Base-by-base conservation (phyloP, 78 protist genomes). In the Dictyostelium capitatum region DNA sequence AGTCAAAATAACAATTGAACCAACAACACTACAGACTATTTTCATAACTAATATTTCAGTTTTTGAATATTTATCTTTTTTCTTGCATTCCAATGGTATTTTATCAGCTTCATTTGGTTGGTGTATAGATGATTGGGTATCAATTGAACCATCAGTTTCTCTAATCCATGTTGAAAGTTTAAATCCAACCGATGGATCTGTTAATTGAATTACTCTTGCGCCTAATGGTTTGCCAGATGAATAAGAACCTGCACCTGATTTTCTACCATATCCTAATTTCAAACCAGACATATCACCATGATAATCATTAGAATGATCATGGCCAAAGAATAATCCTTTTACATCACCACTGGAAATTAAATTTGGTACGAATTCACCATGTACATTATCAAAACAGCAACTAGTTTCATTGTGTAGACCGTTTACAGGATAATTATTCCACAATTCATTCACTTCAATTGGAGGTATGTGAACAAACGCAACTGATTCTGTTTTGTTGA, bases 381-480 rank as follows among this genome's bases (percentile, higher is more conserved):
- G n/a, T 17, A 43, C 79, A 37, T 62, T 62, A 0, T 73, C 48
- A 56, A 53, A 85, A 37, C 83, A 85, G 19, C 82, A 50, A 59
- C 78, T 48, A 2, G 43, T 20, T n/a, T 77, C 81, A 72, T 25
- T 53, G 32, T 59, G 47, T 17, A 30, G 37, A 14, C 92, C 92
- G 62, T 75, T 48, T 2, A 85, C 83, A 19, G 32, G 23, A 59
- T 59, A 37, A 9, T 74, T 11, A 28, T 85, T 85, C 92, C 92
- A 85, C 3, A 85, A 30, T 17, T 85, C 83, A 20, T 74, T 20
- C 1, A 59, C 50, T 47, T 85, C 92, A 19, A 37, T 10, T 12
- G 92, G 92, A 4, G 92, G 92, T 0, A 85, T 69, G 28, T 85
- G 92, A 5, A 85, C 92, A 47, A 85, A 85, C 11, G 82, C 48